Base-by-base conservation (phyloP, 2,329 filamentous ascomycete genomes). In the Beauveria asiatica region DNA sequence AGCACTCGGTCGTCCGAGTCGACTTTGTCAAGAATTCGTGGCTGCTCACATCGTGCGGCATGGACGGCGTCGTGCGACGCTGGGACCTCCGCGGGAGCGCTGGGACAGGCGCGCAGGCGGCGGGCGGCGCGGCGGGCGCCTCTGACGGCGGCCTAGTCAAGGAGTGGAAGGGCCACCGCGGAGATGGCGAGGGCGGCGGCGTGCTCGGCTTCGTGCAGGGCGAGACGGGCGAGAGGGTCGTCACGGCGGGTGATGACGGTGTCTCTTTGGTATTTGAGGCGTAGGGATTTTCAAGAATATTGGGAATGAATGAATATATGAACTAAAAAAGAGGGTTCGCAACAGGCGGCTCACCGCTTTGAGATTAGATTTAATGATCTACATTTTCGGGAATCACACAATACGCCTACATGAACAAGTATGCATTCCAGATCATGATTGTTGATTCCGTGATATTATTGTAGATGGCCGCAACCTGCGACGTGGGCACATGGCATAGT, bases 161-260 rank as follows among this genome's bases (percentile, higher is more conserved):
- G 64, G 92, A 97, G 74, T 97, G 92, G 92, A 91, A 82, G 73
- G 94, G 94, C 0, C 94, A 99, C 72, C 73, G 90, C 67, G 86
- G 92, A 33, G 85, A 90, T 70, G 89, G 91, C 13, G 90, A 94
- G 75, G 87, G 91, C 23, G 93, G 92, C 39, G 93, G 93, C 57
- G 87, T 97, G 9, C 75, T 97, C 66, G 92, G 88, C 0, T 99
- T 97, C 70, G 92, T 96, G 57, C 92, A 97, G 74, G 86, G 86
- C 7, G 81, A 86, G 70, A 83, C 79, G 3, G 90, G 90, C 0
- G 83, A 86, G 72, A 81, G 86, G 65, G 79, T 97, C 53, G 82
- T 96, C 5, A 97, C 94, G 6, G 94, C 92, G 2, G 94, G 94
- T 25, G 94, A 99, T 75, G 94, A 99, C 70, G 82, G 83, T 7